phyloP scores from a whole-genome alignment of 371 early-diverging fungal genomes.

The Mortierella polycephala region DNA sequence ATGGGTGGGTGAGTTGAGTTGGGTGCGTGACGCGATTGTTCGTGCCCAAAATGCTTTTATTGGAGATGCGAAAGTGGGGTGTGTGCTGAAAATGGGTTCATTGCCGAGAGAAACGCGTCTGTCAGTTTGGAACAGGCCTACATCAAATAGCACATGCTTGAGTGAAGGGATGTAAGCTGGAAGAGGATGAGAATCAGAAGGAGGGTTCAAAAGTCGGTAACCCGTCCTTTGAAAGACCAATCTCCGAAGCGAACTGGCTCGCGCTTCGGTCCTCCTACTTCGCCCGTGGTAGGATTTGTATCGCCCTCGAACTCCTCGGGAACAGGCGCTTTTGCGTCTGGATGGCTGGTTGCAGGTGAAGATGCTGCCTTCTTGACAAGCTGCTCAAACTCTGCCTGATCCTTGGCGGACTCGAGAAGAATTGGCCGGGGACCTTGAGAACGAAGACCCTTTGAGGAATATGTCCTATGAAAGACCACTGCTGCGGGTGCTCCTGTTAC shows the following conservation, averaged over 20 bases:
- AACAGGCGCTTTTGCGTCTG: slow-evolving; percentile 66
- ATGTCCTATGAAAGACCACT: not conserved
- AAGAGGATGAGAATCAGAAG: not conserved
- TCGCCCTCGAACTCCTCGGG: slow-evolving; percentile 77
- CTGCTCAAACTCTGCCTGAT: slow-evolving; percentile 82
- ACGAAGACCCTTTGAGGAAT: slow-evolving; percentile 30
- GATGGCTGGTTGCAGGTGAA: slow-evolving; percentile 59
- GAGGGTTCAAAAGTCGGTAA: slow-evolving; percentile 77
- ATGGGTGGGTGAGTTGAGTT: no score
- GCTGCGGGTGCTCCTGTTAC: no score
- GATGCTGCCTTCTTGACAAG: slow-evolving; percentile 59
- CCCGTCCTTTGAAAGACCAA: slow-evolving; percentile 90
- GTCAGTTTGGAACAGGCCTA: no score
- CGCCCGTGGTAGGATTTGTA: slow-evolving; percentile 84
- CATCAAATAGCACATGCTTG: not conserved
- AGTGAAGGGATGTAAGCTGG: not conserved
- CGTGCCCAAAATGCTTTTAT: no score
- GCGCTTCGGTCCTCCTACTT: slow-evolving; percentile 85
- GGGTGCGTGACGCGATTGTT: no score
- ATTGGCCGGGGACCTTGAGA: slow-evolving; percentile 70
- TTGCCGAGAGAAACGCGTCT: no score
- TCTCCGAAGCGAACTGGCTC: slow-evolving; percentile 91
- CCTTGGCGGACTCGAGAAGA: slow-evolving; percentile 75
- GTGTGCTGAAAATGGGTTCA: no score
- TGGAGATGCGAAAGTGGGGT: no score